Evolutionary conservation across 148 eudicot species (phyloP).

Genomic region (Camellia granthamiana): DNA sequence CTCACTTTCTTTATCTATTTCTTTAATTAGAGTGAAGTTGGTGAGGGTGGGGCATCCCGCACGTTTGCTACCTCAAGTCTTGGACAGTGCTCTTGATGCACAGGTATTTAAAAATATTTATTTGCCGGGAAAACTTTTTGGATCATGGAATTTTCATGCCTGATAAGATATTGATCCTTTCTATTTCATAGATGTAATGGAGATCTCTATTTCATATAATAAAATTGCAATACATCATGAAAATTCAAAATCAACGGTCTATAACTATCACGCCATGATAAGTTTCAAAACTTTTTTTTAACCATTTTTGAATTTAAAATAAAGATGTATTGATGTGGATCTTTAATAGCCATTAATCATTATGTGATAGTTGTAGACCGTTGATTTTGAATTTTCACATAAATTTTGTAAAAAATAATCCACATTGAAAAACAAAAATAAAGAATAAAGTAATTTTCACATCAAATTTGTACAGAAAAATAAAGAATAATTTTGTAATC

Average conservation of each 20-base stretch:
- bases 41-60: constrained; percentile 99
- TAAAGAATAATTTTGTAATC: background rate
- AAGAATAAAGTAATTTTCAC: too few relatives aligned
- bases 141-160: constrained; percentile 5
- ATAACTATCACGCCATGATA: too few relatives aligned
- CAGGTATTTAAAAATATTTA: constrained; percentile 44
- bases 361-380: too few relatives aligned
- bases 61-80: constrained; percentile 91
- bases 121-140: background rate
- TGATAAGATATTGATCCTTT: background rate
- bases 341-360: too few relatives aligned
- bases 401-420: background rate
- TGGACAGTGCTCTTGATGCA: constrained; percentile 93
- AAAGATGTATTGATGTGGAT: too few relatives aligned
- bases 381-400: too few relatives aligned
- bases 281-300: too few relatives aligned
- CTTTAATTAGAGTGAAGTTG: constrained; percentile 68
- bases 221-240: too few relatives aligned
- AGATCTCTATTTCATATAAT: too few relatives aligned
- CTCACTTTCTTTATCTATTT: constrained; percentile 6
- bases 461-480: background rate
- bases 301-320: too few relatives aligned
- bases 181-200: too few relatives aligned
- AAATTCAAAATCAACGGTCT: too few relatives aligned
- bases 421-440: background rate